These are phyloP conservation scores for Ceriops zippeliana DNA, from an alignment of 345 rosid genomes.

Conservation along the genomic window DNA sequence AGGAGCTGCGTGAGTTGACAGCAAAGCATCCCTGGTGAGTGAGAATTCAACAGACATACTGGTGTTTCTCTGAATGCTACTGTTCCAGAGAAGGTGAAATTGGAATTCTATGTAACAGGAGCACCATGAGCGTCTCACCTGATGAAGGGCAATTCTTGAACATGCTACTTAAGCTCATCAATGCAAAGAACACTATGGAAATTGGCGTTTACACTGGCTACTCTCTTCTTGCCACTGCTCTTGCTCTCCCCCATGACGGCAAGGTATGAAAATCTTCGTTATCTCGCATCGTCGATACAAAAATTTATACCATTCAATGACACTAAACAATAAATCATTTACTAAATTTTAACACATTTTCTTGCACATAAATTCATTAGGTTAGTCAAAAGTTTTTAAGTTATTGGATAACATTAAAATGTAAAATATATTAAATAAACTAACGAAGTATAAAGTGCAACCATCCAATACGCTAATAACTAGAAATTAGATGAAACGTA, in stretches of 20 bases:
- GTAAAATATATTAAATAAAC: too few species aligned
- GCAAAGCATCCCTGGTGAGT: conserved; percentile 94
- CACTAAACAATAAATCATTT: too few species aligned
- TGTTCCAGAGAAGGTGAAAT: not conserved
- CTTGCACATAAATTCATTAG: too few species aligned
- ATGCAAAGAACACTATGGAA: conserved; percentile 99
- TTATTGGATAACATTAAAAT: too few species aligned
- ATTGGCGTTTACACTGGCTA: conserved; percentile 98
- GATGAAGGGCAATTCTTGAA: conserved; percentile 94
- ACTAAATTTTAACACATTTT: too few species aligned
- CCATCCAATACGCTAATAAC: too few species aligned
- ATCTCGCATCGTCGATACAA: too few species aligned
- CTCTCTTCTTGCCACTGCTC: conserved; percentile 95
- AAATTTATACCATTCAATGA: too few species aligned
- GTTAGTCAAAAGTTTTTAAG: too few species aligned
- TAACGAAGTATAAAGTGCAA: too few species aligned
- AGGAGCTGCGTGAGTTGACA: conserved; percentile 84
- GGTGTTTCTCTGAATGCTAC: not conserved
- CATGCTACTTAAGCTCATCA: conserved; percentile 88
- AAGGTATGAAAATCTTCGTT: conserved; percentile 41
- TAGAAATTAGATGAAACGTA: too few species aligned
- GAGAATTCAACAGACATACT: conserved; percentile 2
- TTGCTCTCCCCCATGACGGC: conserved; percentile 87
- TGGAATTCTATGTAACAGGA: conserved; percentile 42
- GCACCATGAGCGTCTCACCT: conserved; percentile 89